Conservation (phyloP, 768 basidiomycete species). For the Mycena indigotica region DNA sequence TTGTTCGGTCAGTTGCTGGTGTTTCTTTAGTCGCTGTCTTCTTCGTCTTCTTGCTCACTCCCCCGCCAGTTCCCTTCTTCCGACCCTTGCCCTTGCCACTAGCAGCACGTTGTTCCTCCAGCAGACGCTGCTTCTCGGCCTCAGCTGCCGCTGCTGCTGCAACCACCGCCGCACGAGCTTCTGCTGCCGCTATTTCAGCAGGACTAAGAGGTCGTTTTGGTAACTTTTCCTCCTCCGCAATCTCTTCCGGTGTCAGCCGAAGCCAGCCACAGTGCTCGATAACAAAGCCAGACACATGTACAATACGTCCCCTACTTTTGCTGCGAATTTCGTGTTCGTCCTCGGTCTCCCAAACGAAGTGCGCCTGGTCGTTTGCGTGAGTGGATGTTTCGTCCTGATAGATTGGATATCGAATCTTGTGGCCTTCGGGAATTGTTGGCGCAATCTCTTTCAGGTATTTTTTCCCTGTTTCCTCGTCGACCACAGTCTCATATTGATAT, state of each 20-base stretch:
- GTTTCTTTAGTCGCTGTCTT: slow-evolving; percentile 1
- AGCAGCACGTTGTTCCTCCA: too few relatives aligned
- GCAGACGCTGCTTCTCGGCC: slow-evolving; percentile 5
- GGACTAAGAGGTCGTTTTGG: slow-evolving; percentile 15
- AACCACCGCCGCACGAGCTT: background rate
- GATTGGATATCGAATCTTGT: slow-evolving; percentile 20
- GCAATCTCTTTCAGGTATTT: slow-evolving; percentile 7
- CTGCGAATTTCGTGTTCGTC: slow-evolving; percentile 23
- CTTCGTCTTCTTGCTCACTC: too few relatives aligned
- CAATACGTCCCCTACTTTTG: slow-evolving; percentile 22
- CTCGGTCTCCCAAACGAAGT: slow-evolving; percentile 20
- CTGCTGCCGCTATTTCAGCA: slow-evolving; percentile 4
- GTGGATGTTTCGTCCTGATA: slow-evolving; percentile 27
- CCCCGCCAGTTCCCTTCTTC: slow-evolving; percentile 10
- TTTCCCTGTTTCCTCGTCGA: background rate
- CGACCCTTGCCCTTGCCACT: slow-evolving; percentile 1
- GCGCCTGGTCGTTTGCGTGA: slow-evolving; percentile 26
- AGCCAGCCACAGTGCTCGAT: slow-evolving; percentile 22
- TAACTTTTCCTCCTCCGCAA: slow-evolving; percentile 2
- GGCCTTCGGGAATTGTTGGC: slow-evolving; percentile 17
- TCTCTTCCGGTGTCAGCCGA: slow-evolving; percentile 15
- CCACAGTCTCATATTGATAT: slow-evolving; percentile 11
- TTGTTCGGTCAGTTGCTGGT: slow-evolving; percentile 15
- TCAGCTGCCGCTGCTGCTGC: slow-evolving; percentile 8
- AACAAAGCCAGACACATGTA: slow-evolving; percentile 27